Evolutionary conservation across 441 rosid species (phyloP), one percentile per base, ranked within the genome.

Genomic region (California macrophylla): DNA sequence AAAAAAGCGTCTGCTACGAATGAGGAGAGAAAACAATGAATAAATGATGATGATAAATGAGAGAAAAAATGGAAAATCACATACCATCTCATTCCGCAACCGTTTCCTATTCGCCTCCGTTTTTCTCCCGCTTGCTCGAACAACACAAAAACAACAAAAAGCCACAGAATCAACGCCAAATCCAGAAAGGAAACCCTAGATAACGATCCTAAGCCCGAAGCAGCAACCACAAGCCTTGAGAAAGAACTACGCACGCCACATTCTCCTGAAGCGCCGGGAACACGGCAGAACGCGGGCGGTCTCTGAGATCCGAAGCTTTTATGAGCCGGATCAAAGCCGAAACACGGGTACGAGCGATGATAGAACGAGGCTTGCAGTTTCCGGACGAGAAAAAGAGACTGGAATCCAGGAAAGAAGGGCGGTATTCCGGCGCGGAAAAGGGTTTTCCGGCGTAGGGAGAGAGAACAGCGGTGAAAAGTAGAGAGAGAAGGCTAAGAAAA

Each of bases 21-120:
- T 23, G 24, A 23, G 26, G 26, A 58, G 63, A 58, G 0, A 38
- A 13, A 7, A 32, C 64, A 3, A 45, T 62, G 56, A 38, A 30
- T 0, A 42, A n/a, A 8, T 20, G 20, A 45, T 20, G 9, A 20
- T 54, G 4, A 54, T 21, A 54, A 54, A 20, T 54, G 61, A 23
- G 62, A 56, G 9, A 21, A 50, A 67, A 75, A 50, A 72, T 30
- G 38, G 30, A 70, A 77, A 56, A 56, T 64, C 69, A 66, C 86
- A 56, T 77, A 95, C 99, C 99, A 95, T 95, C 78, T 86, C 97
- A 95, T 95, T 78, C 83, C 90, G 86, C 67, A 79, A 81, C 69
- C 85, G 78, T 58, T 72, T 81, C 20, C 86, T 69, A 73, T 71
- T 64, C 23, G 81, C 76, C 95, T 84, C 91, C 96, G 98, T 83